Base-by-base conservation (phyloP, 2,329 filamentous ascomycete genomes). In the Trichoderma hamatum region DNA sequence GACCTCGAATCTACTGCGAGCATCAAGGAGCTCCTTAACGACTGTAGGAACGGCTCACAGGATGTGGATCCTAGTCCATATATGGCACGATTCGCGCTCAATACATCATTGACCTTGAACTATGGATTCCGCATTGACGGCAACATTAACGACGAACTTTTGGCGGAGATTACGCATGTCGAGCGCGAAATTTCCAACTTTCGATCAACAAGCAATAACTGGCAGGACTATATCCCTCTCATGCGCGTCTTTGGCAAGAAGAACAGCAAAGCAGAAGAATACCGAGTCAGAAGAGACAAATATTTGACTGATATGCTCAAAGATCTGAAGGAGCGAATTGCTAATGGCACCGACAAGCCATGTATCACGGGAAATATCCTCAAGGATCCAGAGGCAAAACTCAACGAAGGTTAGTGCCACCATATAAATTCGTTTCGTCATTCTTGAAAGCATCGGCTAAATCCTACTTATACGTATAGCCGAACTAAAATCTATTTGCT, bases 181-280 rank as follows among this genome's bases (percentile, higher is more conserved):
- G 92, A 95, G 77, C 85, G 91, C 34, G 89, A 88, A 5, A 89
- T 96, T 28, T 90, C 89, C 65, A 92, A 92, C 73, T 91, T 94
- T 75, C 83, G 92, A 59, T 91, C 88, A 30, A 95, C 92, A 0
- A 92, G 90, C 74, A 93, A 94, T 76, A 95, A 95, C 77, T 92
- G 91, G 88, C 90, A 93, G 75, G 92, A 96, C 75, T 95, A 95
- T 73, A 87, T 96, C n/a, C 92, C 92, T 0, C 74, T 94, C 5
- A 77, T 96, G 70, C 85, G 92, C 32, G 77, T 93, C 2, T 85
- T 88, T 72, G 85, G 89, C 2, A 87, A 83, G 36, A 85, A 85
- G 71, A 93, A 88, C 74, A 82, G 83, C 3, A 85, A 88, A 60
- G 90, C 92, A 0, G 80, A 85, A 9, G 86, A 89, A 70, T 92